These are phyloP conservation scores for Barnettozyma siamensis DNA, from an alignment of 805 yeast species.

Conservation along the genomic window DNA sequence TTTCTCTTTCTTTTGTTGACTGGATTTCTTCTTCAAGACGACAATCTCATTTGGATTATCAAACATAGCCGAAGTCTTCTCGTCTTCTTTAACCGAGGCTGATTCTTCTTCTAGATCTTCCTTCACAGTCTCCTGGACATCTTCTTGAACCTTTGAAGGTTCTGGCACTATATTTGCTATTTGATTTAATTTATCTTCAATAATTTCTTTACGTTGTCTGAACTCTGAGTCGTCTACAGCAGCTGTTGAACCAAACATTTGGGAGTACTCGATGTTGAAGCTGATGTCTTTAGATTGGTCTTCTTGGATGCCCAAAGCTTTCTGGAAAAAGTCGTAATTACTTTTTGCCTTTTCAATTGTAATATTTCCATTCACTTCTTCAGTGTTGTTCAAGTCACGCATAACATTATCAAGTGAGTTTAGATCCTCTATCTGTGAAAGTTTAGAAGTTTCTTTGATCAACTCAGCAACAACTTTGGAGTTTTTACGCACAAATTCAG, in stretches of 20 bases:
- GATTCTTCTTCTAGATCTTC: not conserved
- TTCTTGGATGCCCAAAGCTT: not conserved
- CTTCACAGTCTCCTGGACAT: too few species aligned
- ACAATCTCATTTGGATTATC: constrained; percentile 20
- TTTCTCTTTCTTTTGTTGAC: constrained; percentile 1
- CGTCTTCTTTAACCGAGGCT: not conserved
- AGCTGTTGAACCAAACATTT: constrained; percentile 1
- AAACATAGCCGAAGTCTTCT: constrained; percentile 10
- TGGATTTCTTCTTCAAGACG: constrained; percentile 15
- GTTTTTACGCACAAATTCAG: constrained; percentile 53
- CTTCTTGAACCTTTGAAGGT: not conserved
- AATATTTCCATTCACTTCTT: constrained; percentile 3
- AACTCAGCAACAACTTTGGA: constrained; percentile 55
- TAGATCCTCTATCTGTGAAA: constrained; percentile 31
- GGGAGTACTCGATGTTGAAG: constrained; percentile 1
- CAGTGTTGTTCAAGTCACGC: not conserved
- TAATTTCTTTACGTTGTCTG: not conserved
- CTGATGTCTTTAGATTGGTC: not conserved
- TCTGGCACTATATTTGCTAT: not conserved
- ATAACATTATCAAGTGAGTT: constrained; percentile 28
- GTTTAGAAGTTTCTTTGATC: constrained; percentile 32
- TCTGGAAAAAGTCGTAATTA: constrained; percentile 7
- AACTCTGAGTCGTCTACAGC: not conserved
- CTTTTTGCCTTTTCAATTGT: constrained; percentile 13
- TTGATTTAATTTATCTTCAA: constrained; percentile 5